Base-by-base conservation (phyloP, 2,329 filamentous ascomycete genomes). In the Neofusicoccum umdonicola region DNA sequence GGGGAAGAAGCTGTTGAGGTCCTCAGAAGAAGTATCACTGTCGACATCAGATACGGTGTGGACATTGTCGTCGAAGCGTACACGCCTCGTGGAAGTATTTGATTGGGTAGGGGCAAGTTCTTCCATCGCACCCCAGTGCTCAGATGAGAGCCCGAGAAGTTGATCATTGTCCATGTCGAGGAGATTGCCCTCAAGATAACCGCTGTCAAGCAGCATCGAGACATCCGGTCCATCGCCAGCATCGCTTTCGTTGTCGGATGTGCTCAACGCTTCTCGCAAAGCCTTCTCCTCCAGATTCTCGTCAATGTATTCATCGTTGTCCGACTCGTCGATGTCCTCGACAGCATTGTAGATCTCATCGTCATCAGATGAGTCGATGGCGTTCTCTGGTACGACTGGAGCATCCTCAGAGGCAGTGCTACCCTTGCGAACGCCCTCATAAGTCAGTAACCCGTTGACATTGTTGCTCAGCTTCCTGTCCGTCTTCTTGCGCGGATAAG, bases 251-350 rank as follows among this genome's bases (percentile, higher is more conserved):
- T 65, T 60, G 63, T 65, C 63, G 17, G 63, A 65, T 8, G 63
- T 50, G 19, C 37, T 58, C 19, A 51, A 37, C 3, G 63, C 73
- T 62, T 73, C 71, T 9, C 91, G 81, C 67, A 93, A 91, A 70
- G 89, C 86, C 76, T 88, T 84, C 80, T 93, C 91, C 84, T 95
- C 91, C 81, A 87, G 84, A 82, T 88, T 86, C 72, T 90, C 85
- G 64, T 94, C 87, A 82, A 94, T 89, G 75, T 94, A 91, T 68
- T 92, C 89, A 67, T 93, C 91, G 11, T 87, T 89, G 70, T 93
- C 63, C 0, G 54, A 60, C 5, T 58, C 91, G 69, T 86, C 91
- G 66, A 96, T 89, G 58, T 92, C 87, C 73, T 94, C 90, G 66
- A 96, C 89, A 42, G 87, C 89, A 62, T 84, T 87, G 71, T 92